Percentiles rank a stretch among this genome's conserved stretches.
Evolutionary conservation across 768 basidiomycete species (phyloP).

Genomic region (Pleurotus pulmonarius): DNA sequence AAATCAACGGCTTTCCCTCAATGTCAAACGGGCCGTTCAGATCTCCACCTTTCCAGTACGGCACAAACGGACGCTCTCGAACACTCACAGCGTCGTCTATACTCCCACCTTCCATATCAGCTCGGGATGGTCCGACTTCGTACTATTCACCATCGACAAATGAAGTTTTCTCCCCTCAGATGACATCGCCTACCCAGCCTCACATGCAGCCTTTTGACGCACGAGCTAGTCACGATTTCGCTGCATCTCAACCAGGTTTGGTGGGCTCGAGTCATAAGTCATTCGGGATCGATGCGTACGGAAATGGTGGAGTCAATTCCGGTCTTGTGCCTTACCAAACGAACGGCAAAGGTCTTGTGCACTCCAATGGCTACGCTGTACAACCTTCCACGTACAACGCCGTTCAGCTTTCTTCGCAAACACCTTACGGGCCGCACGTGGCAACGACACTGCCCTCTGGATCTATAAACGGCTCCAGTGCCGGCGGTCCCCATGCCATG

Average conservation of each 20-base stretch:
- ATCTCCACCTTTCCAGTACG: slow-evolving; percentile 27
- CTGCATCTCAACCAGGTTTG: slow-evolving; percentile 19
- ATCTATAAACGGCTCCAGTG: slow-evolving; percentile 13
- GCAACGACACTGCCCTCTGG: slow-evolving; percentile 32
- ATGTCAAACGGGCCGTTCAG: slow-evolving; percentile 22
- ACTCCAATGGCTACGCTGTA: slow-evolving; percentile 10
- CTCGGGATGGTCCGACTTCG: slow-evolving; percentile 26
- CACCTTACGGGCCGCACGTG: slow-evolving; percentile 71
- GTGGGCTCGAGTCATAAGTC: slow-evolving; percentile 24
- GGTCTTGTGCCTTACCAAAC: slow-evolving; percentile 1
- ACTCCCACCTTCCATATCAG: slow-evolving; percentile 29
- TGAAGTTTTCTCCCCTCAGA: slow-evolving; percentile 32
- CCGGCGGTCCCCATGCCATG: slow-evolving; percentile 22
- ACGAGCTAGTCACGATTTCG: slow-evolving; percentile 32
- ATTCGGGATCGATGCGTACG: slow-evolving; percentile 27
- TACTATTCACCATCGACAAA: slow-evolving; percentile 26
- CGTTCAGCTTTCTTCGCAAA: slow-evolving; percentile 63
- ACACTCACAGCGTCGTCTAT: slow-evolving; percentile 32
- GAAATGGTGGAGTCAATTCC: slow-evolving; percentile 7
- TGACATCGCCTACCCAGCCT: slow-evolving; percentile 37
- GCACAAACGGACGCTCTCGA: slow-evolving; percentile 40
- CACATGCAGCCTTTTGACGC: slow-evolving; percentile 34
- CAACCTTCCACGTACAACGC: slow-evolving; percentile 15
- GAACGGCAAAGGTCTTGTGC: slow-evolving; percentile 2
- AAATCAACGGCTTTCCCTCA: slow-evolving; percentile 30